A percentile compares a stretch with the other conserved stretches of the same genome.
These are phyloP conservation scores for Trichocladium antarcticum DNA, from an alignment of 495 filamentous ascomycete genomes.

Conservation along the genomic window DNA sequence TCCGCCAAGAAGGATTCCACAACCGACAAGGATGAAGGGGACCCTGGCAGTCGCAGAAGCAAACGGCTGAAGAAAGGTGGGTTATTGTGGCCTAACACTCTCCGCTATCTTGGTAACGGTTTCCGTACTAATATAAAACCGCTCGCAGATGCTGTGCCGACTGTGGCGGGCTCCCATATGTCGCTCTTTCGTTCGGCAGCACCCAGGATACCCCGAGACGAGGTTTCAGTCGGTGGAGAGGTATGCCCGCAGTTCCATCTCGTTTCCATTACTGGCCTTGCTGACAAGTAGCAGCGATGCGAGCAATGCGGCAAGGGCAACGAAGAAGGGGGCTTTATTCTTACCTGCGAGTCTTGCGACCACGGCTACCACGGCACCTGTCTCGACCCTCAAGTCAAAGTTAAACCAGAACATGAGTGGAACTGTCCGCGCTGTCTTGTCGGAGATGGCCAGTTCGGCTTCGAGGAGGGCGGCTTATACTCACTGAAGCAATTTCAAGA, in stretches of 20 bases:
- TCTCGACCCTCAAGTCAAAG: constrained; percentile 74
- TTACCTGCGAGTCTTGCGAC: constrained; percentile 91
- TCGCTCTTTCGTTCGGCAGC: constrained; percentile 75
- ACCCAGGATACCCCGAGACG: constrained; percentile 58
- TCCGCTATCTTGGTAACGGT: neutral
- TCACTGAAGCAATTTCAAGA: constrained; percentile 95
- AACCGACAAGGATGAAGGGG: constrained; percentile 52
- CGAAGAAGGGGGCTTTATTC: constrained; percentile 53
- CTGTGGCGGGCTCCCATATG: constrained; percentile 94
- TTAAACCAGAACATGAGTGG: constrained; percentile 79
- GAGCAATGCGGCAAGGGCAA: constrained; percentile 68
- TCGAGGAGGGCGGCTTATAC: constrained; percentile 94
- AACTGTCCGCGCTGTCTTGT: constrained; percentile 93
- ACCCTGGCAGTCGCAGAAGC: constrained; percentile 71
- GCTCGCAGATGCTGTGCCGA: constrained; percentile 64
- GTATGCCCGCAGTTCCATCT: constrained; percentile 35
- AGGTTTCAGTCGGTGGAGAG: constrained; percentile 60
- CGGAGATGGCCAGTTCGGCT: constrained; percentile 92
- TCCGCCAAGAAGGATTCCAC: constrained; percentile 44
- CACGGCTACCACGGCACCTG: constrained; percentile 79
- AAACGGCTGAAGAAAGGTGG: constrained; percentile 90
- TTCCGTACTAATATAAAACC: neutral
- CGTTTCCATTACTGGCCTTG: neutral
- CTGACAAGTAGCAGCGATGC: constrained; percentile 52
- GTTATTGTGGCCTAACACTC: too few relatives aligned